Evolutionary conservation across 352 stramenopile species (phyloP).

Genomic region (Globisporangium megalacanthum): DNA sequence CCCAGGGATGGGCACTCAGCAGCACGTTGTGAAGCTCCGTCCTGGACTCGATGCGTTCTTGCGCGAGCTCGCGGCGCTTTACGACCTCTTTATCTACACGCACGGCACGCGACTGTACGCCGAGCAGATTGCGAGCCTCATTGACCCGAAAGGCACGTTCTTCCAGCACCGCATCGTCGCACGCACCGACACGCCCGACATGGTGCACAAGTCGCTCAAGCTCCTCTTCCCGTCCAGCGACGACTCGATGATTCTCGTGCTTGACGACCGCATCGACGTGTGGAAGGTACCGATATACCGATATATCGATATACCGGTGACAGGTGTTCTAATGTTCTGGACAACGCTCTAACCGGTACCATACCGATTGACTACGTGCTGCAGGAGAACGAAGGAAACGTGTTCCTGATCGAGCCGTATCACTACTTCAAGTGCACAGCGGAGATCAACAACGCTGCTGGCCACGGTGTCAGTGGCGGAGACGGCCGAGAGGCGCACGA

Average conservation of each 20-base stretch:
- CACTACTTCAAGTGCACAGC: constrained; percentile 78
- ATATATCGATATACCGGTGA: not conserved
- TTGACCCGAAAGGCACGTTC: constrained; percentile 76
- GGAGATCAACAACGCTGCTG: constrained; percentile 83
- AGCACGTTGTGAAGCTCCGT: constrained; percentile 93
- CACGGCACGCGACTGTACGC: constrained; percentile 93
- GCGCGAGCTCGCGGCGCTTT: constrained; percentile 66
- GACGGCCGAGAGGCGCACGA: constrained; percentile 23
- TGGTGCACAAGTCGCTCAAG: constrained; percentile 85
- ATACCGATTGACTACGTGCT: too few relatives aligned
- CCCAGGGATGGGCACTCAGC: constrained; percentile 50
- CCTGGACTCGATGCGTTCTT: constrained; percentile 89
- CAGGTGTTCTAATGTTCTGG: too few relatives aligned
- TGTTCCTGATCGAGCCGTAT: constrained; percentile 84
- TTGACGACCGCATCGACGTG: constrained; percentile 83
- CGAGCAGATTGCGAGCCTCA: constrained; percentile 91
- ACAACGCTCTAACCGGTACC: too few relatives aligned
- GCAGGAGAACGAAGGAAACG: constrained; percentile 79
- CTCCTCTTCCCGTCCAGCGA: constrained; percentile 82
- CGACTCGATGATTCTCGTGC: constrained; percentile 84
- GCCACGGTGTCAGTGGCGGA: constrained; percentile 34
- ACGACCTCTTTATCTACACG: constrained; percentile 96
- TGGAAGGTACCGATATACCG: constrained; percentile 44
- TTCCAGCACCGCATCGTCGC: constrained; percentile 87
- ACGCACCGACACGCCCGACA: constrained; percentile 81